phyloP scores from a whole-genome alignment of 257 asterid species.

The Ligustrum vulgare region DNA sequence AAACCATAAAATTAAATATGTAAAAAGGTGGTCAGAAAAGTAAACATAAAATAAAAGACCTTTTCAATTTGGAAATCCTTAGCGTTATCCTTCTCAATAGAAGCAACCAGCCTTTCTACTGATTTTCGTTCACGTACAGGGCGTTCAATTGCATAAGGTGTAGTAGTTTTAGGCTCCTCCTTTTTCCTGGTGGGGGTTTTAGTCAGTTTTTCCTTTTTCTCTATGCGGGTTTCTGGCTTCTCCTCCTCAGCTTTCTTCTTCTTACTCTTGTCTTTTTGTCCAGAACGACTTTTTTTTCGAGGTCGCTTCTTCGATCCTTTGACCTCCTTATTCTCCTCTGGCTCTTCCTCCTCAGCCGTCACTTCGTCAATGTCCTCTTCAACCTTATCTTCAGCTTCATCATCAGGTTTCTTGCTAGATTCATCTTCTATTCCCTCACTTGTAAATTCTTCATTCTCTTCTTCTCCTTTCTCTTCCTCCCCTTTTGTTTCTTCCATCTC shows the following conservation, averaged over 20 bases:
- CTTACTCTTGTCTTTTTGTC: conserved; percentile 37
- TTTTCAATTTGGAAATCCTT: conserved; percentile 73
- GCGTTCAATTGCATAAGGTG: conserved; percentile 60
- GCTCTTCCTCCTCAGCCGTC: conserved; percentile 39
- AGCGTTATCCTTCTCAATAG: conserved; percentile 61
- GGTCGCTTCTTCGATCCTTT: conserved; percentile 54
- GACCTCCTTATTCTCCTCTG: conserved; percentile 38
- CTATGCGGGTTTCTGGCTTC: conserved; percentile 11
- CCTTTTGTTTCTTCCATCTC: neutral
- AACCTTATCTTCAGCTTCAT: conserved; percentile 31
- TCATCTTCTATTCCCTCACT: conserved; percentile 19
- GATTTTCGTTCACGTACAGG: conserved; percentile 95
- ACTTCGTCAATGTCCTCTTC: conserved; percentile 30
- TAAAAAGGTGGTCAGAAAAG: neutral
- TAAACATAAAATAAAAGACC: conserved; percentile 38
- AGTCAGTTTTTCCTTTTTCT: conserved; percentile 34
- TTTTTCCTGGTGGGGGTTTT: conserved; percentile 33
- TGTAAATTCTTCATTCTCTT: conserved; percentile 18
- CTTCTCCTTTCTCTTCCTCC: conserved; percentile 26
- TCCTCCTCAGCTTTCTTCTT: conserved; percentile 42
- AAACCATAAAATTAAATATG: neutral
- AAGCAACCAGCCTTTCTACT: conserved; percentile 88
- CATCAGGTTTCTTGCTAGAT: conserved; percentile 22
- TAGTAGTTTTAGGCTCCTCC: conserved; percentile 67
- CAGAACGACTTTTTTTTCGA: conserved; percentile 41